A percentile compares a stretch with the other conserved stretches of the same genome.
These are phyloP conservation scores for Penicillium sumatraense DNA, from an alignment of 2,329 filamentous ascomycete species.

Conservation along the genomic window DNA sequence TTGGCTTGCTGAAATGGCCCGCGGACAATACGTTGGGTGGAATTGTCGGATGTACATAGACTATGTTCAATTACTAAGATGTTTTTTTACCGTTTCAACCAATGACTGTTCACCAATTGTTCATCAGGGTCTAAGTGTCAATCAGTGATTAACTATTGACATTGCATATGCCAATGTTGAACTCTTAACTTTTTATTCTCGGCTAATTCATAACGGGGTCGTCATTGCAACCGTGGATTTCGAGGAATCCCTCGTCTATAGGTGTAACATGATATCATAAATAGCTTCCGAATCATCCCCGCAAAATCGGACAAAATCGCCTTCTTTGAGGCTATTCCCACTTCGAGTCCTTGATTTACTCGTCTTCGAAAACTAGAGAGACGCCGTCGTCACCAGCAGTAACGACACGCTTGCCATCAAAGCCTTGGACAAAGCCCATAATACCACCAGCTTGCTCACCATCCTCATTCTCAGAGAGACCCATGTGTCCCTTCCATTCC, in stretches of 20 bases:
- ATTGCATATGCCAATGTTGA: too few relatives aligned
- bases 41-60: constrained; percentile 43
- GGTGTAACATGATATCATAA: constrained; percentile 32
- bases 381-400: constrained; percentile 85
- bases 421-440: constrained; percentile 83
- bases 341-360: constrained; percentile 5
- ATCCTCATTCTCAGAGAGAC: constrained; percentile 53
- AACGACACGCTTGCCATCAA: constrained; percentile 74
- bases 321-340: neutral
- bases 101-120: neutral
- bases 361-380: constrained; percentile 51
- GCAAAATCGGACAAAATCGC: neutral
- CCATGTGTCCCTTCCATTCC: constrained; percentile 84
- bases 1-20: constrained; percentile 24
- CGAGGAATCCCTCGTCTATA: constrained; percentile 1
- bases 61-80: constrained; percentile 34
- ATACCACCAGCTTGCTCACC: constrained; percentile 83
- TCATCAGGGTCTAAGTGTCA: too few relatives aligned
- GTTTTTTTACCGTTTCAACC: constrained; percentile 21
- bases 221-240: constrained; percentile 6
- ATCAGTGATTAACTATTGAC: too few relatives aligned
- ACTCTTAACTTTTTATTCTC: too few relatives aligned
- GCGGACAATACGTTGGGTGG: constrained; percentile 37
- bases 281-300: constrained; percentile 16
- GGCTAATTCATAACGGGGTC: neutral